Conservation (phyloP, 805 yeast genomes). For the Geotrichum ghanense region DNA sequence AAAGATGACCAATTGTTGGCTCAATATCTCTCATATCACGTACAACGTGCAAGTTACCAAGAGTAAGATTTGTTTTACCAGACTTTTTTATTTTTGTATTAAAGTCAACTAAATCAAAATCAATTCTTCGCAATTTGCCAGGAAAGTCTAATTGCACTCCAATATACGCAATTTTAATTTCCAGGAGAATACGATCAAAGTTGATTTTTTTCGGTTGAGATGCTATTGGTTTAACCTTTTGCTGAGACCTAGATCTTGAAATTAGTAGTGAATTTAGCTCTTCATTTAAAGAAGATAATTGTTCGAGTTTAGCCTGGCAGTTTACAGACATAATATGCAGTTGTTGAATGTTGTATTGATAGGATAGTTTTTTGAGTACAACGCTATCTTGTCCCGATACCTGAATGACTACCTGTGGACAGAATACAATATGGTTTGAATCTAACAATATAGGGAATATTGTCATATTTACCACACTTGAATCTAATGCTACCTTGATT, state of each 20-base stretch:
- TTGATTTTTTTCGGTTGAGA: neutral
- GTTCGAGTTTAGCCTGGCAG: neutral
- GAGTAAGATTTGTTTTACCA: neutral
- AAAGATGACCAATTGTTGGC: constrained; percentile 4
- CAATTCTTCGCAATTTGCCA: neutral
- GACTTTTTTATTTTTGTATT: constrained; percentile 3
- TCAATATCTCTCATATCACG: constrained; percentile 13
- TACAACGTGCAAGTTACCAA: neutral
- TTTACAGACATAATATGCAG: neutral
- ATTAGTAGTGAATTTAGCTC: neutral
- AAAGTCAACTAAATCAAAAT: neutral
- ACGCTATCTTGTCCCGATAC: neutral
- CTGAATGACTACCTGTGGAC: neutral
- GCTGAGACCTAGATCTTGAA: neutral
- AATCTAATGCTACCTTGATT: neutral
- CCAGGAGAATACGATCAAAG: neutral
- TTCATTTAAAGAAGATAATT: neutral
- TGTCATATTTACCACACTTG: constrained; percentile 1
- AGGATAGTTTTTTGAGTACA: neutral
- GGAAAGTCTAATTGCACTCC: neutral
- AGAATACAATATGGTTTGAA: neutral
- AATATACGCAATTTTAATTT: neutral
- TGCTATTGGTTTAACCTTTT: neutral
- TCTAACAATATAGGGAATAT: constrained; percentile 3
- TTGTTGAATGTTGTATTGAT: constrained; percentile 1